Evolutionary conservation across 192 early-diverging fungal genomes (phyloP).

Genomic region (Coemansia sp.): DNA sequence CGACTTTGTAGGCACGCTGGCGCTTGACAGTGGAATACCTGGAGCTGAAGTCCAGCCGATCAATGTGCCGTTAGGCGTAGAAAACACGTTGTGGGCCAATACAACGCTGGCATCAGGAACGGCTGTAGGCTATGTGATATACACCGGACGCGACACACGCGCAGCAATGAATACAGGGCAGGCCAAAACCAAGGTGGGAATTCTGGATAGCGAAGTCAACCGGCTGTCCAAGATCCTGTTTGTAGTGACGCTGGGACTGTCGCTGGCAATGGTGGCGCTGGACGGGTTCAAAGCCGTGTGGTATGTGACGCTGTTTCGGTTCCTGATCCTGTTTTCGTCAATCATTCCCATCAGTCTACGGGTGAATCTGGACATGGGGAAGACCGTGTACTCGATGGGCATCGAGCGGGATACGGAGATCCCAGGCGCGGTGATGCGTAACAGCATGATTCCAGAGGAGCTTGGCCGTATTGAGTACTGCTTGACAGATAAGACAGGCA

Average conservation of each 20-base stretch:
- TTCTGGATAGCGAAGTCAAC: slow-evolving; percentile 89
- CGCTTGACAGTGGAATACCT: slow-evolving; percentile 17
- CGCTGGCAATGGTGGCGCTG: slow-evolving; percentile 82
- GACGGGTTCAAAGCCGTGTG: slow-evolving; percentile 87
- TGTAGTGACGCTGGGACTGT: slow-evolving; percentile 75
- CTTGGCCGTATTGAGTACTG: slow-evolving; percentile 91
- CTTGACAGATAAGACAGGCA: slow-evolving; percentile 94
- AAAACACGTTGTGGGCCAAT: slow-evolving; percentile 95
- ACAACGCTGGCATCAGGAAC: slow-evolving; percentile 91
- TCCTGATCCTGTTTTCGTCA: slow-evolving; percentile 91
- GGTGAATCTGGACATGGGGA: slow-evolving; percentile 96
- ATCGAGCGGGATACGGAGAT: slow-evolving; percentile 90
- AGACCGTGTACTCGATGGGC: slow-evolving; percentile 84
- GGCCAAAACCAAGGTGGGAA: slow-evolving; percentile 86
- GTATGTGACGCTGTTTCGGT: slow-evolving; percentile 89
- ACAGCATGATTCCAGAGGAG: slow-evolving; percentile 93
- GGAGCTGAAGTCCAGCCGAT: slow-evolving; percentile 5
- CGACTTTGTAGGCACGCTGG: slow-evolving; percentile 78
- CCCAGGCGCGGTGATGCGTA: slow-evolving; percentile 82
- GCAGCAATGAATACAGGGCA: slow-evolving; percentile 96
- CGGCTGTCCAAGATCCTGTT: slow-evolving; percentile 90
- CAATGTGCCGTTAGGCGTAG: slow-evolving; percentile 69
- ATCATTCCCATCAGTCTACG: slow-evolving; percentile 95
- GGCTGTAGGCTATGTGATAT: slow-evolving; percentile 81
- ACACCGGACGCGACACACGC: slow-evolving; percentile 90